phyloP scores from a whole-genome alignment of 2,329 filamentous ascomycete species.

The Monilinia fructicola region DNA sequence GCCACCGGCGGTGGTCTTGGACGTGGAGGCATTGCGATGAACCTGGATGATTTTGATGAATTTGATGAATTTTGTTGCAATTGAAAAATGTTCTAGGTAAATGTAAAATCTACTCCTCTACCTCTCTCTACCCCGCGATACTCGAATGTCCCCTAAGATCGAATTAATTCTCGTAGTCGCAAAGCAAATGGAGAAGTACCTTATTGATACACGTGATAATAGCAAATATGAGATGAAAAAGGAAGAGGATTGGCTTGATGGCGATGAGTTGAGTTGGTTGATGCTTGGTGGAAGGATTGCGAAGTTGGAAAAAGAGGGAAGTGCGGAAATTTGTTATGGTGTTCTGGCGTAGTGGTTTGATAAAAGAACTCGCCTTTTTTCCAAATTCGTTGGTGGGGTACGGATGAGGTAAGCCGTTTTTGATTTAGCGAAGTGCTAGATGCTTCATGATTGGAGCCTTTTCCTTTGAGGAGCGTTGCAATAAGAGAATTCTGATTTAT shows the following conservation, averaged over 20 bases:
- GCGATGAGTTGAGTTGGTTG: conserved; percentile 19
- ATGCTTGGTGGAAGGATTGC: background rate
- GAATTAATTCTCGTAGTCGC: background rate
- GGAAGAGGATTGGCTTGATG: conserved; percentile 1
- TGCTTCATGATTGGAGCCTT: too few relatives aligned
- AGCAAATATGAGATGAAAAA: conserved; percentile 5
- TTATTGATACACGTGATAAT: conserved; percentile 18
- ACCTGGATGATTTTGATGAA: conserved; percentile 3
- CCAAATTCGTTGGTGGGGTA: background rate
- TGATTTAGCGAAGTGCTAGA: background rate
- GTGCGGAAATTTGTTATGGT: background rate
- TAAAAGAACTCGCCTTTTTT: conserved; percentile 9
- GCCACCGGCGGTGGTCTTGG: background rate
- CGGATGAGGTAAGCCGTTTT: background rate
- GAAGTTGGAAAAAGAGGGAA: background rate
- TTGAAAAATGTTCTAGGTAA: background rate
- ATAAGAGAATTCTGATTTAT: too few relatives aligned
- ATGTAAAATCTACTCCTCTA: conserved; percentile 7
- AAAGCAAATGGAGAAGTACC: background rate
- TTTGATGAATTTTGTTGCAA: conserved; percentile 7
- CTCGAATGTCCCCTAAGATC: background rate
- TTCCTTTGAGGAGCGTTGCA: too few relatives aligned
- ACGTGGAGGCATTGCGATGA: conserved; percentile 1
- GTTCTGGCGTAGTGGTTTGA: conserved; percentile 16
- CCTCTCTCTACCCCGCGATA: conserved; percentile 28